Evolutionary conservation across 352 stramenopile species (phyloP).

Genomic region (Saprolegnia diclina): DNA sequence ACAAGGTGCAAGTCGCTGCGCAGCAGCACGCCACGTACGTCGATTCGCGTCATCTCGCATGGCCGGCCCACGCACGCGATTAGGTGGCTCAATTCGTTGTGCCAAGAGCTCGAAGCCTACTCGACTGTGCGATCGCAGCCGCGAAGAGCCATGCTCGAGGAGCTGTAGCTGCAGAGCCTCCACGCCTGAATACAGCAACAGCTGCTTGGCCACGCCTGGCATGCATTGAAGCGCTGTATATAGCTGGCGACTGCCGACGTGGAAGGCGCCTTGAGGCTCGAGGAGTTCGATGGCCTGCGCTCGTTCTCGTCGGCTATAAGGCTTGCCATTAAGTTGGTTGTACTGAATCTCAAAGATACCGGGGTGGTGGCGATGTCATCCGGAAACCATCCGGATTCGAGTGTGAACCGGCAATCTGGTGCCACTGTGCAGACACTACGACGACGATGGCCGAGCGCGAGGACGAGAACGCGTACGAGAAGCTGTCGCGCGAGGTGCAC

Average conservation of each 20-base stretch:
- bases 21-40: slow-evolving; percentile 23
- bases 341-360: too few relatives aligned
- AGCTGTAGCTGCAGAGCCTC: neutral
- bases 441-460: slow-evolving; percentile 18
- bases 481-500: slow-evolving; percentile 83
- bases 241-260: too few relatives aligned
- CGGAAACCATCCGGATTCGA: neutral
- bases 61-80: neutral
- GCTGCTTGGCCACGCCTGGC: too few relatives aligned
- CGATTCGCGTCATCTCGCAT: neutral
- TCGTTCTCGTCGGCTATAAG: neutral
- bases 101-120: slow-evolving; percentile 18
- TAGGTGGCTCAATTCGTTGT: slow-evolving; percentile 24
- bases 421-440: slow-evolving; percentile 10
- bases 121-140: slow-evolving; percentile 2
- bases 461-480: slow-evolving; percentile 83
- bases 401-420: slow-evolving; percentile 11
- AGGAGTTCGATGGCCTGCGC: neutral
- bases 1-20: slow-evolving; percentile 4
- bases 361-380: neutral
- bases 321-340: too few relatives aligned
- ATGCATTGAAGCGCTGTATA: too few relatives aligned
- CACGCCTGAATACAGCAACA: neutral
- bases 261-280: neutral
- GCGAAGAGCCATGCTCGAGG: neutral